These are phyloP conservation scores for Protomyces lactucae-debilis DNA, from an alignment of 1,139 yeast genomes.

Conservation along the genomic window DNA sequence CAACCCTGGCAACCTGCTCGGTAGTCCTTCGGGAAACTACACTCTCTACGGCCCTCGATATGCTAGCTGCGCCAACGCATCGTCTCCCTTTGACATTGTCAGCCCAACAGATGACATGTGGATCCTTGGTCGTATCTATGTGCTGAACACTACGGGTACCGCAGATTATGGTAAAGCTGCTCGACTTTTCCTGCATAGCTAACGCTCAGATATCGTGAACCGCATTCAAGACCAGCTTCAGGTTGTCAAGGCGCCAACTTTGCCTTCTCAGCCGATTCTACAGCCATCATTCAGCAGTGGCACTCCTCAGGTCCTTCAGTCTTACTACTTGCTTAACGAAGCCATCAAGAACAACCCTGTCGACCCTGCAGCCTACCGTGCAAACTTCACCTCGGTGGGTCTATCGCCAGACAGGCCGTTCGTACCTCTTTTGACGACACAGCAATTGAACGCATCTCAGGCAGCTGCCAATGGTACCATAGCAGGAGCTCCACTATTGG, in stretches of 20 bases:
- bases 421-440: neutral
- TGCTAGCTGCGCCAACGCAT: neutral
- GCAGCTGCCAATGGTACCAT: neutral
- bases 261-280: neutral
- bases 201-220: neutral
- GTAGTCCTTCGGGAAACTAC: neutral
- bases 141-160: neutral
- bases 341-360: neutral
- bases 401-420: neutral
- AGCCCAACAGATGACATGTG: neutral
- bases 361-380: neutral
- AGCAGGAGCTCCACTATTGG: neutral
- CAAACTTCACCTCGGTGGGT: neutral
- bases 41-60: neutral
- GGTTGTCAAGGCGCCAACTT: neutral
- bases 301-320: neutral
- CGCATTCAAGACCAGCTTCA: neutral
- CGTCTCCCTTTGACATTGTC: neutral
- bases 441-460: neutral
- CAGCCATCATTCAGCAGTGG: neutral
- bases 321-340: neutral
- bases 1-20: slow-evolving; percentile 1
- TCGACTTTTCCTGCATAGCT: neutral
- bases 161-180: neutral
- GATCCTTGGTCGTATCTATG: slow-evolving; percentile 1